Percentiles rank a stretch among this genome's conserved stretches.
Evolutionary conservation across 495 filamentous ascomycete species (phyloP).

Genomic region (Talaromyces borbonicus): DNA sequence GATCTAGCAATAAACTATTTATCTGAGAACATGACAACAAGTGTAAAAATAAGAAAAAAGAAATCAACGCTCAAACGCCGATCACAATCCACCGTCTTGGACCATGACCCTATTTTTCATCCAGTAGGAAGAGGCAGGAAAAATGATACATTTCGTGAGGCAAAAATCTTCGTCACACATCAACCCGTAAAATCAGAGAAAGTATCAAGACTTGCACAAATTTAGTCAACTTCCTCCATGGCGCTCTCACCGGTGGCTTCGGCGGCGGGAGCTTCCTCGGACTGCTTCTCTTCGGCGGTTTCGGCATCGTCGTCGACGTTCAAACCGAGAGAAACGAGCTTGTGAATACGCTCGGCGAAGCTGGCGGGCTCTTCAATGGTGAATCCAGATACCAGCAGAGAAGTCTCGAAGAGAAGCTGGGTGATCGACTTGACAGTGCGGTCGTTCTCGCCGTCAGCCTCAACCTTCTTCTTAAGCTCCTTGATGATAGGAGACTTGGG

Average conservation of each 20-base stretch:
- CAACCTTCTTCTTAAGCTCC: conserved; percentile 98
- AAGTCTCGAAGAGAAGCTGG: conserved; percentile 96
- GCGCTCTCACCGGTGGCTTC: conserved; percentile 53
- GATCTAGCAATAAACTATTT: conserved; percentile 2
- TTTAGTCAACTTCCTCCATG: conserved; percentile 68
- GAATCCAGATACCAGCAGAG: conserved; percentile 95
- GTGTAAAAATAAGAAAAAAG: conserved; percentile 1
- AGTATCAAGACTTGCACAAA: conserved; percentile 1
- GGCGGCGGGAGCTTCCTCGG: conserved; percentile 50
- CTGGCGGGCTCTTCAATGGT: conserved; percentile 97
- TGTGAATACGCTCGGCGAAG: conserved; percentile 98
- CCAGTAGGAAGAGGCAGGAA: conserved; percentile 9
- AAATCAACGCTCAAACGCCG: conserved; percentile 26
- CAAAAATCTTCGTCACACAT: conserved; percentile 7
- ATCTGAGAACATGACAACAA: neutral
- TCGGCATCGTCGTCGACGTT: conserved; percentile 92
- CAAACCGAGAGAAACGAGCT: conserved; percentile 90
- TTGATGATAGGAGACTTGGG: conserved; percentile 95
- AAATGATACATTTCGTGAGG: conserved; percentile 5
- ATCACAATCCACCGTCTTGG: conserved; percentile 4
- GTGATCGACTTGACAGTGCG: conserved; percentile 98
- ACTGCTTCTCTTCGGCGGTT: conserved; percentile 51
- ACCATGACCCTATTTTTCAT: conserved; percentile 4
- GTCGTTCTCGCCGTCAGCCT: conserved; percentile 93
- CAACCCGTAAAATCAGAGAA: no score